A percentile compares a stretch with the other conserved stretches of the same genome.
Evolutionary conservation across 1,139 yeast species (phyloP).

Genomic region (Petasospora fabianii): DNA sequence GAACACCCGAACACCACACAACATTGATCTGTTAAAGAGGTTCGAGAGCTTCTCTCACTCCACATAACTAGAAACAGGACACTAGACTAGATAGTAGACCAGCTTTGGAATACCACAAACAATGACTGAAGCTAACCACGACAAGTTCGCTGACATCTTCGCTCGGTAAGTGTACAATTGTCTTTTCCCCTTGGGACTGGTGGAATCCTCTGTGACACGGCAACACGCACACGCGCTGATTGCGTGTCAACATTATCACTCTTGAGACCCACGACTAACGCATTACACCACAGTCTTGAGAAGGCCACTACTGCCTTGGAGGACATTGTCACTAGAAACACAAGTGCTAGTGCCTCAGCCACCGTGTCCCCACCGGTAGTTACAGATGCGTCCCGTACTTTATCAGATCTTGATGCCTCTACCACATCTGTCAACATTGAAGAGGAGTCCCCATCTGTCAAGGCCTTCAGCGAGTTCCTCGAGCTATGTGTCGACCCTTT

Average conservation of each 20-base stretch:
- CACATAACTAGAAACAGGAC: background rate
- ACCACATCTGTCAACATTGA: conserved; percentile 21
- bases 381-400: conserved; percentile 6
- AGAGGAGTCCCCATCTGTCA: conserved; percentile 38
- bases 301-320: conserved; percentile 28
- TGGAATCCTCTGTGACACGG: no score
- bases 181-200: no score
- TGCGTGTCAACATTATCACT: background rate
- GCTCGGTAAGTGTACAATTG: conserved; percentile 18
- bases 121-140: conserved; percentile 15
- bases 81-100: no score
- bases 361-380: conserved; percentile 5
- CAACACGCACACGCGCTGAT: no score
- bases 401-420: conserved; percentile 19
- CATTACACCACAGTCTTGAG: conserved; percentile 19
- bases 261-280: conserved; percentile 2
- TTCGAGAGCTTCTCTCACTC: no score
- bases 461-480: conserved; percentile 54
- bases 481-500: conserved; percentile 57
- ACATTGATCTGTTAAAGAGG: no score
- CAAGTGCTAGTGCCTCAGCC: conserved; percentile 2
- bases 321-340: conserved; percentile 23
- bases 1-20: background rate
- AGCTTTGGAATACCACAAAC: background rate
- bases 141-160: conserved; percentile 18